Conservation (phyloP, 1,284 basidiomycete species). For the Fomes fomentarius region DNA sequence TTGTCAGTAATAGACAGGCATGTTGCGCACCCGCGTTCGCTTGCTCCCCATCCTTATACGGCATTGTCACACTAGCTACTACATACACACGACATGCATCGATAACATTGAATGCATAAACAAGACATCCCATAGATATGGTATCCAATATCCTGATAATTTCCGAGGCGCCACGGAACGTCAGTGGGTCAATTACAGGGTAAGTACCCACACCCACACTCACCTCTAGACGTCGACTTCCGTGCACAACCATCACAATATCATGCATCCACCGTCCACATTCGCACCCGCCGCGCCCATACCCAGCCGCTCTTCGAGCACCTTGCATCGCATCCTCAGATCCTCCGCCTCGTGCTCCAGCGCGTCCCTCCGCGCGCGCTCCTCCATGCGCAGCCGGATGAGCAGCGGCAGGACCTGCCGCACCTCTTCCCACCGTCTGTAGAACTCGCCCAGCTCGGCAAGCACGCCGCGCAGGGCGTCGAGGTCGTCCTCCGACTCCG, state of each 20-base stretch:
- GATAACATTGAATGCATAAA: not conserved
- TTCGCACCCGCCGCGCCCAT: slow-evolving; percentile 20
- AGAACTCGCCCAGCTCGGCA: slow-evolving; percentile 35
- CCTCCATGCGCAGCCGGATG: slow-evolving; percentile 49
- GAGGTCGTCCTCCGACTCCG: slow-evolving; percentile 11
- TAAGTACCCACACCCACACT: not conserved
- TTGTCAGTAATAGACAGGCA: no score
- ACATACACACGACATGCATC: not conserved
- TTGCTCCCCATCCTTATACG: no score
- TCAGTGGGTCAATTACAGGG: no score
- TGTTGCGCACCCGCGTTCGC: no score
- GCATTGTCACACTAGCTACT: no score
- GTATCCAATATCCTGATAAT: not conserved
- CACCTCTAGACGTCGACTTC: not conserved
- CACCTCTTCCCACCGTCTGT: slow-evolving; percentile 48
- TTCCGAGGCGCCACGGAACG: not conserved
- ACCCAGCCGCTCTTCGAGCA: slow-evolving; percentile 44
- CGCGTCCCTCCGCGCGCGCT: slow-evolving; percentile 42
- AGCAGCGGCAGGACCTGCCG: slow-evolving; percentile 50
- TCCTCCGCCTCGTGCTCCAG: slow-evolving; percentile 57
- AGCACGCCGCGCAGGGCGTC: slow-evolving; percentile 22
- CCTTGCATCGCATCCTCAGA: slow-evolving; percentile 46
- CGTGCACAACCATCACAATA: slow-evolving; percentile 21
- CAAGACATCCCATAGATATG: not conserved
- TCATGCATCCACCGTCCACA: slow-evolving; percentile 28